Evolutionary conservation across 495 filamentous ascomycete species (phyloP).

Genomic region (Copromyces sp.): DNA sequence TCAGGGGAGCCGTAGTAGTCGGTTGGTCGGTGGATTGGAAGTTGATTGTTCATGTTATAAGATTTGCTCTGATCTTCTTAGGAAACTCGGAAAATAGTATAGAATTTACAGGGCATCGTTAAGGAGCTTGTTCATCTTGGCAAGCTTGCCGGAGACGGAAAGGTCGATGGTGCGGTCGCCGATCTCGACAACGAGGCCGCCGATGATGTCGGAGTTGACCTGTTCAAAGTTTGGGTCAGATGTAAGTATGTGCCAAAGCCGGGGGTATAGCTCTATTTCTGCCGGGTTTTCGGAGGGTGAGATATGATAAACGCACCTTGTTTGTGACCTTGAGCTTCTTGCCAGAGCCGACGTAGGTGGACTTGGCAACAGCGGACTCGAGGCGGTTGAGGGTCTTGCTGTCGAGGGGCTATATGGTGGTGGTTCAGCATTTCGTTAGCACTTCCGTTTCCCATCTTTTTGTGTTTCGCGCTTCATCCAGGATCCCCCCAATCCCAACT

Average conservation of each 20-base stretch:
- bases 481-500: background rate
- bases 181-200: slow-evolving; percentile 90
- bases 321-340: slow-evolving; percentile 96
- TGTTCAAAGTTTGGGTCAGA: slow-evolving; percentile 21
- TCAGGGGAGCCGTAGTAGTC: background rate
- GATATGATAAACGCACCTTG: slow-evolving; percentile 48
- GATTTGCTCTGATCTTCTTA: background rate
- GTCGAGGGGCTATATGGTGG: slow-evolving; percentile 61
- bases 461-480: background rate
- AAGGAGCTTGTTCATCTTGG: slow-evolving; percentile 98
- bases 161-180: slow-evolving; percentile 97
- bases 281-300: background rate
- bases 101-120: slow-evolving; percentile 83
- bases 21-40: background rate
- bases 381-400: slow-evolving; percentile 72
- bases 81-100: slow-evolving; percentile 10
- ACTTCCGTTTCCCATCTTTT: background rate
- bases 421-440: background rate
- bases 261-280: background rate
- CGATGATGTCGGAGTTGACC: slow-evolving; percentile 90
- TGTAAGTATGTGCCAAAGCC: background rate
- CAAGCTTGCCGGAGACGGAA: slow-evolving; percentile 85
- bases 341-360: slow-evolving; percentile 74
- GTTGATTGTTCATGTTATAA: background rate
- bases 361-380: slow-evolving; percentile 82